A percentile compares a stretch with the other conserved stretches of the same genome.
Evolutionary conservation across 1,284 basidiomycete species (phyloP).

Genomic region (Bjerkandera adusta): DNA sequence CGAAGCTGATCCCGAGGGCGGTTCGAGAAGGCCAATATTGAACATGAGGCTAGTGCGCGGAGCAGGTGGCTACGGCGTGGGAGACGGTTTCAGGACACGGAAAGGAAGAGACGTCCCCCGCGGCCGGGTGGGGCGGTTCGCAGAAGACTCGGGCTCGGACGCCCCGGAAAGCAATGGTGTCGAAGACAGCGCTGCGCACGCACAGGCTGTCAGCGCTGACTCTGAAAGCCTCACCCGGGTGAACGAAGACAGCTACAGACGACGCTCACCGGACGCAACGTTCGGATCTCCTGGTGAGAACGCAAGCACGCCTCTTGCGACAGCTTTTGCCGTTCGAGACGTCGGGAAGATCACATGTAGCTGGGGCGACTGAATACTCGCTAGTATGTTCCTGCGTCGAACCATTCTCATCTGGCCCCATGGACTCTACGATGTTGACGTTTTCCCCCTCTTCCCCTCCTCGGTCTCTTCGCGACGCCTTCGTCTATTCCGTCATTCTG

Average conservation of each 20-base stretch:
- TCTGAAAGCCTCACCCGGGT: neutral
- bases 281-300: slow-evolving; percentile 2
- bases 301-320: slow-evolving; percentile 8
- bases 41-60: slow-evolving; percentile 26
- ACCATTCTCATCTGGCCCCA: no score
- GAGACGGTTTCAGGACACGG: slow-evolving; percentile 18
- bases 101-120: slow-evolving; percentile 22
- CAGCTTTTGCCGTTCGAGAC: slow-evolving; percentile 25
- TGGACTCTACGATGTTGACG: no score
- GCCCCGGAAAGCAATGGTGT: slow-evolving; percentile 9
- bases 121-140: slow-evolving; percentile 25
- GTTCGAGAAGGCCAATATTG: slow-evolving; percentile 23
- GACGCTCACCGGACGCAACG: neutral
- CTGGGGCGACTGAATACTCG: slow-evolving; percentile 34
- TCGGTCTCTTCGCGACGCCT: no score
- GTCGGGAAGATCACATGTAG: slow-evolving; percentile 31
- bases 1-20: slow-evolving; percentile 25
- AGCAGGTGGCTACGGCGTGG: slow-evolving; percentile 20
- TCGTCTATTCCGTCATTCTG: no score
- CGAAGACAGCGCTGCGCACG: neutral
- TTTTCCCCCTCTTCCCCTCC: no score
- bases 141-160: neutral
- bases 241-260: neutral
- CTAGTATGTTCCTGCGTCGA: no score
- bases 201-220: neutral